These are phyloP conservation scores for Daldinia decipiens DNA, from an alignment of 495 filamentous ascomycete species.

Conservation along the genomic window DNA sequence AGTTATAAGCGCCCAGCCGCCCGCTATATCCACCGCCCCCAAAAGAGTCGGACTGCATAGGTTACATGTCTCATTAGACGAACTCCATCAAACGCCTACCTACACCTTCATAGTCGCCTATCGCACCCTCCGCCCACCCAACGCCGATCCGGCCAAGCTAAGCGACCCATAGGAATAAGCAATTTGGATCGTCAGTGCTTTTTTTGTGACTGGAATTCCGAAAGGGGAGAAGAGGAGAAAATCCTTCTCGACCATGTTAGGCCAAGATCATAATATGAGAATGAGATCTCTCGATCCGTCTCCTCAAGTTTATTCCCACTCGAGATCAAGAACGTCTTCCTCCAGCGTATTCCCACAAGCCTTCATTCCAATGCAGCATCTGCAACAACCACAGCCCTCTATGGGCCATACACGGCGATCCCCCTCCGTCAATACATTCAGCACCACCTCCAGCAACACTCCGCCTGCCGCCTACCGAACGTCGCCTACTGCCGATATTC, in stretches of 20 bases:
- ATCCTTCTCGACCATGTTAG: conserved; percentile 40
- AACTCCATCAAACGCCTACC: conserved; percentile 38
- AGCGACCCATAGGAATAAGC: conserved; percentile 37
- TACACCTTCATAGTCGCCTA: conserved; percentile 30
- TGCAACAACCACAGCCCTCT: conserved; percentile 54
- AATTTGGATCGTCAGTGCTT: conserved; percentile 39
- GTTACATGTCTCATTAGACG: conserved; percentile 43
- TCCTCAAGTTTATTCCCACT: conserved; percentile 57
- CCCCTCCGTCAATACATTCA: conserved; percentile 79
- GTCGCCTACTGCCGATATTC: conserved; percentile 68
- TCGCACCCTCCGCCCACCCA: conserved; percentile 36
- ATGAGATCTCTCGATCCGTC: conserved; percentile 53
- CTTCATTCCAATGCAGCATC: conserved; percentile 44
- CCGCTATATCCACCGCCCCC: conserved; percentile 20
- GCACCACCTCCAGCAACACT: conserved; percentile 68
- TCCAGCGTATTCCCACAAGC: conserved; percentile 65
- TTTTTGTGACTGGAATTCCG: conserved; percentile 14
- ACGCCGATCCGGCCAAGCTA: conserved; percentile 40
- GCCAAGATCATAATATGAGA: conserved; percentile 45
- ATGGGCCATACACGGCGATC: conserved; percentile 67
- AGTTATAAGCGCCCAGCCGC: conserved; percentile 7
- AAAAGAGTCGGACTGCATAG: conserved; percentile 26
- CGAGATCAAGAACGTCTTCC: conserved; percentile 67
- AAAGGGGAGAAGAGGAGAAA: conserved; percentile 28
- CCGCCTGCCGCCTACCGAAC: conserved; percentile 60